Evolutionary conservation across 2,329 filamentous ascomycete species (phyloP).

Genomic region (Xylariaceae sp.): DNA sequence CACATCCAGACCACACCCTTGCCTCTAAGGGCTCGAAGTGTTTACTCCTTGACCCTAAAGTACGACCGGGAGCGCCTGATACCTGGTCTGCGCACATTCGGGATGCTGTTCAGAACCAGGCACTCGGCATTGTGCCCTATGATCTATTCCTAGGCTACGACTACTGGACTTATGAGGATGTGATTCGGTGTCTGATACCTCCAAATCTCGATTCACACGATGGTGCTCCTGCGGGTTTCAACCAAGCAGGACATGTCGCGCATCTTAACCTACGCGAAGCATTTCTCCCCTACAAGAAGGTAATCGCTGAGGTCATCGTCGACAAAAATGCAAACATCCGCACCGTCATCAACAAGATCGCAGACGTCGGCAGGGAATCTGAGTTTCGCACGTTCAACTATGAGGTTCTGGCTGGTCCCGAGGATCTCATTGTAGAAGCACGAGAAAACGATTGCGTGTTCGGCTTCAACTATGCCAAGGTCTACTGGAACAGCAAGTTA

Average conservation of each 20-base stretch:
- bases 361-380: conserved; percentile 80
- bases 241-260: conserved; percentile 84
- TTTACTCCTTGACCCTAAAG: conserved; percentile 55
- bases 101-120: conserved; percentile 65
- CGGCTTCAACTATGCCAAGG: conserved; percentile 88
- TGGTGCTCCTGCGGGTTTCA: conserved; percentile 80
- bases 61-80: conserved; percentile 58
- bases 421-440: conserved; percentile 80
- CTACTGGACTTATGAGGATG: conserved; percentile 55
- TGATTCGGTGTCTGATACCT: conserved; percentile 78
- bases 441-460: conserved; percentile 84
- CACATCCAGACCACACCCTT: conserved; percentile 57
- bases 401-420: conserved; percentile 77
- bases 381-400: conserved; percentile 91
- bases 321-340: conserved; percentile 82
- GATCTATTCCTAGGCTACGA: conserved; percentile 71
- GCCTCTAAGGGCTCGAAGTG: conserved; percentile 59
- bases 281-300: conserved; percentile 79
- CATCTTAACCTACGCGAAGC: conserved; percentile 86
- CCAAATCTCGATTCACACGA: conserved; percentile 69
- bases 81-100: conserved; percentile 74
- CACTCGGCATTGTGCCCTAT: conserved; percentile 72
- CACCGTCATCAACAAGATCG: conserved; percentile 95
- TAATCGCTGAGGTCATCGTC: conserved; percentile 77
- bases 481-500: conserved; percentile 96